Base-by-base conservation (phyloP, 441 rosid species). In the Populus trichocarpa region DNA sequence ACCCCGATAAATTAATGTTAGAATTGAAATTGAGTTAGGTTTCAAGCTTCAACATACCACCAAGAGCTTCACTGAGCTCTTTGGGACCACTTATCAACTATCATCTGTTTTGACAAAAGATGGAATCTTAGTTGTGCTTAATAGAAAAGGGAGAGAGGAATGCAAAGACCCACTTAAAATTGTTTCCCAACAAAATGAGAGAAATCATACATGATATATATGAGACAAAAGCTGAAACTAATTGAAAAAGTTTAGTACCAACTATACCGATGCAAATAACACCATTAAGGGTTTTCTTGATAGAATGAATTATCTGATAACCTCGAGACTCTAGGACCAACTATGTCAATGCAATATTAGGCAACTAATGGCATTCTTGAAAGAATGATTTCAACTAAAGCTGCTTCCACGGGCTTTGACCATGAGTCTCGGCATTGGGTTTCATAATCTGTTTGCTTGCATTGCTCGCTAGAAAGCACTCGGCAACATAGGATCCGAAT, bases 11-110 rank as follows among this genome's bases (percentile, higher is more conserved):
- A 75, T 79, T 59, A 77, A 57, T 61, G 80, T 32, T 14, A 69
- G 28, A 28, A 30, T 30, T 30, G 23, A 82, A 83, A 78, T 83
- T 84, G 75, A 81, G 69, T 77, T 80, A 80, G 84, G 90, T 85
- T 81, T 79, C 83, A 78, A 83, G 25, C 35, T 68, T 14, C 71
- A 86, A 57, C 30, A 65, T 75, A 78, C 85, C 82, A 68, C 89
- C 84, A 81, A 80, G 85, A 84, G 86, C 78, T 83, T 83, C 80
- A 75, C 69, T 79, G 72, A 71, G 79, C 73, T 76, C 77, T 33
- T 80, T 69, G 93, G 98, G 98, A 95, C 98, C 97, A 95, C 98
- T 91, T 86, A 78, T 89, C 96, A 92, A 92, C 97, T 85, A 87
- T 85, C 82, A 72, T 74, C 75, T 85, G 83, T 86, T 79, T 75